phyloP scores from a whole-genome alignment of 805 yeast genomes.

The Sugiyamaella floridensis region DNA sequence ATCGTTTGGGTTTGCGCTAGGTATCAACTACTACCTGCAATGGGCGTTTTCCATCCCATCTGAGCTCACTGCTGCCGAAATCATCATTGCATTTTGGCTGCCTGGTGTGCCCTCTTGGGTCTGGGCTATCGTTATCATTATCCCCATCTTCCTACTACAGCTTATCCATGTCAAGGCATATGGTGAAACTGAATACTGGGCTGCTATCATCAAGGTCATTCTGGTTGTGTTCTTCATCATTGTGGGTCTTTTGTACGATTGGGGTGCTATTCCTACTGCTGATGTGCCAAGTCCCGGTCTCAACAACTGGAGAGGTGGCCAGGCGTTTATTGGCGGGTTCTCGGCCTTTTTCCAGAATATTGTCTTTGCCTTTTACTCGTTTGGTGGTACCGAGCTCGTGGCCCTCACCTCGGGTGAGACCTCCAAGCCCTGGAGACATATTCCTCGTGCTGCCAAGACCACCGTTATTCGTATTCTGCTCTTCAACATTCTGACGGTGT shows the following conservation, averaged over 20 bases:
- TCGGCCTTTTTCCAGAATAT: slow-evolving; percentile 33
- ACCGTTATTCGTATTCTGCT: slow-evolving; percentile 45
- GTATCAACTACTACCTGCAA: slow-evolving; percentile 42
- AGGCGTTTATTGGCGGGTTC: slow-evolving; percentile 24
- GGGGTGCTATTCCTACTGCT: slow-evolving; percentile 47
- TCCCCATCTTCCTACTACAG: slow-evolving; percentile 43
- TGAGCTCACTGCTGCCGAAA: slow-evolving; percentile 39
- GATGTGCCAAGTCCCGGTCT: slow-evolving; percentile 51
- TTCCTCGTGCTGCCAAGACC: slow-evolving; percentile 50
- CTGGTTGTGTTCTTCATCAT: slow-evolving; percentile 58
- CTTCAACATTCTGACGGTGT: slow-evolving; percentile 45
- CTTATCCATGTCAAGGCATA: slow-evolving; percentile 45
- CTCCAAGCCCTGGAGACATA: slow-evolving; percentile 47
- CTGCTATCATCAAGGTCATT: slow-evolving; percentile 54
- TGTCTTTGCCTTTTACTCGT: slow-evolving; percentile 49
- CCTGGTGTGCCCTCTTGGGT: slow-evolving; percentile 43
- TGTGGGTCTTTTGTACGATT: slow-evolving; percentile 45
- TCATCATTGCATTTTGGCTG: slow-evolving; percentile 40
- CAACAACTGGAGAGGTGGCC: slow-evolving; percentile 18
- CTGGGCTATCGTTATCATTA: slow-evolving; percentile 43
- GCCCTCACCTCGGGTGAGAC: slow-evolving; percentile 55
- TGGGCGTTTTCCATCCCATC: slow-evolving; percentile 42
- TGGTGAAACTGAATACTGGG: slow-evolving; percentile 59
- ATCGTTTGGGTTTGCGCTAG: slow-evolving; percentile 54
- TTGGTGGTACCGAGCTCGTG: slow-evolving; percentile 48